These are phyloP conservation scores for Chenopodium berlandieri DNA, from an alignment of 148 eudicot genomes.

Conservation along the genomic window DNA sequence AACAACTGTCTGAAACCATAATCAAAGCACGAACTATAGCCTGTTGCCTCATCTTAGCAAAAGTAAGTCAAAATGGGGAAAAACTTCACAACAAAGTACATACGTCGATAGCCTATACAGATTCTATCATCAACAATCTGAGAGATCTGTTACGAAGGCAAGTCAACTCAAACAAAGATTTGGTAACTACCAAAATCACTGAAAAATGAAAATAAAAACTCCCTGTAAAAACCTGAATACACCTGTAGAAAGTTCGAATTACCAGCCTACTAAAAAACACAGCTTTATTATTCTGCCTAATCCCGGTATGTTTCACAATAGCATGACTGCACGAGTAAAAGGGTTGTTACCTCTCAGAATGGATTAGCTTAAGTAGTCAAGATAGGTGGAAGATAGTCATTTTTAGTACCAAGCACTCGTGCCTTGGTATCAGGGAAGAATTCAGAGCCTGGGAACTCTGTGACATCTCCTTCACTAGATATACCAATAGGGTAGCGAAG, in stretches of 20 bases:
- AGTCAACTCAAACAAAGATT: slow-evolving; percentile 1
- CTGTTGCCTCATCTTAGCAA: background rate
- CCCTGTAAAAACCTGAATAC: slow-evolving; percentile 4
- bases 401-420: slow-evolving; percentile 54
- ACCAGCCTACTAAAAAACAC: slow-evolving; percentile 7
- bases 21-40: background rate
- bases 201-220: background rate
- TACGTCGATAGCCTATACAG: background rate
- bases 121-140: background rate
- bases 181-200: slow-evolving; percentile 22
- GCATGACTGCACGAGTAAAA: background rate
- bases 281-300: slow-evolving; percentile 23
- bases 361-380: slow-evolving; percentile 52
- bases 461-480: slow-evolving; percentile 57
- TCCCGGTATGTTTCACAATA: background rate
- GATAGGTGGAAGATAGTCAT: slow-evolving; percentile 78
- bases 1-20: too few relatives aligned
- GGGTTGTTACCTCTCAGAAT: slow-evolving; percentile 13
- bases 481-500: slow-evolving; percentile 73
- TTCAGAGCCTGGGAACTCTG: slow-evolving; percentile 61
- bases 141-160: background rate
- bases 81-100: background rate
- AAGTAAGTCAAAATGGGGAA: background rate
- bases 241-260: background rate
- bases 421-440: slow-evolving; percentile 87